phyloP scores from a whole-genome alignment of 1,139 yeast species.

The Protomyces arabidopsidicola region DNA sequence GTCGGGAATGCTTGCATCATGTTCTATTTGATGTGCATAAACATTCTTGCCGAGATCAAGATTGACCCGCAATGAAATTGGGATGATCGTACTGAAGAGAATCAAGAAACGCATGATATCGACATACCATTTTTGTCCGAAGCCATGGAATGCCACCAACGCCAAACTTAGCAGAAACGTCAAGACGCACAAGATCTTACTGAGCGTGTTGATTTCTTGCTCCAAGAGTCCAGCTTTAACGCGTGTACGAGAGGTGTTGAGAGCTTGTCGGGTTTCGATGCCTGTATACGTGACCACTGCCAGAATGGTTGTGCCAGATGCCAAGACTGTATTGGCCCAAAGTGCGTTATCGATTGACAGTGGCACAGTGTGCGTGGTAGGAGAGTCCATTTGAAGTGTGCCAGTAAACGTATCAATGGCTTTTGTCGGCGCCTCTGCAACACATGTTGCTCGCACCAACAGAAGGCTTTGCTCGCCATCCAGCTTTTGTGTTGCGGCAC shows the following conservation, averaged over 20 bases:
- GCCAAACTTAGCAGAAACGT: conserved; percentile 74
- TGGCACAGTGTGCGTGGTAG: conserved; percentile 52
- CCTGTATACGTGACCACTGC: conserved; percentile 92
- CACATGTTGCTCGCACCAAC: conserved; percentile 41
- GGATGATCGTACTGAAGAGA: conserved; percentile 89
- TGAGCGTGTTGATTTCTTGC: conserved; percentile 78
- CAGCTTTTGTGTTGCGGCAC: conserved; percentile 10
- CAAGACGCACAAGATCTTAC: conserved; percentile 81
- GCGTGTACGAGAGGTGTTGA: conserved; percentile 56
- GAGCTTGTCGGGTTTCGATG: conserved; percentile 82
- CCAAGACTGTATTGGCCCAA: conserved; percentile 97
- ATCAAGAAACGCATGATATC: conserved; percentile 86
- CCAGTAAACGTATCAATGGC: conserved; percentile 80
- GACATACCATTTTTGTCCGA: conserved; percentile 74
- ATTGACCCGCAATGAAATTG: conserved; percentile 85
- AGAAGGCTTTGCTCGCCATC: conserved; percentile 2
- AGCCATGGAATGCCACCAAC: conserved; percentile 76
- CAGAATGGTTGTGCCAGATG: conserved; percentile 78
- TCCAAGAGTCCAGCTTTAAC: conserved; percentile 88
- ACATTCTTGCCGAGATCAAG: conserved; percentile 93
- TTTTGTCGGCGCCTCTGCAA: conserved; percentile 73
- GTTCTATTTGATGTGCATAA: conserved; percentile 91
- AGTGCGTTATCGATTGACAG: conserved; percentile 82
- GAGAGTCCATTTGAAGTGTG: conserved; percentile 21
- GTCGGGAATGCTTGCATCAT: conserved; percentile 70